These are phyloP conservation scores for Hylodesmum podocarpum DNA, from an alignment of 306 rosid genomes.

Conservation along the genomic window DNA sequence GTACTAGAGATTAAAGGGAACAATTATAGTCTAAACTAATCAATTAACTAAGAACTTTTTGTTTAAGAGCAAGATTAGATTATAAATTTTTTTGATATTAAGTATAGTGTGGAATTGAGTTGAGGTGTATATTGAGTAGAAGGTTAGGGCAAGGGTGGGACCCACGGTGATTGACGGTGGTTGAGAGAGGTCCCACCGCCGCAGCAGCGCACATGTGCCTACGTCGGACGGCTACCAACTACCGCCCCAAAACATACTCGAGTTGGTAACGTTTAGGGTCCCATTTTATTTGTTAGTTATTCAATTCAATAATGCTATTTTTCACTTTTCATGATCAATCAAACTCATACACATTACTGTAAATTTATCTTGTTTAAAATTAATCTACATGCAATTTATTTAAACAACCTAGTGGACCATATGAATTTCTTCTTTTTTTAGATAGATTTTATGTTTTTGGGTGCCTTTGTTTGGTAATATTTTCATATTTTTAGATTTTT, in stretches of 20 bases:
- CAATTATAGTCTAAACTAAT: constrained; percentile 9
- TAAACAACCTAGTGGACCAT: too few relatives aligned
- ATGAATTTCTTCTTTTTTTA: too few relatives aligned
- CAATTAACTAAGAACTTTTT: background rate
- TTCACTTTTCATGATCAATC: too few relatives aligned
- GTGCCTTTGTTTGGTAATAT: too few relatives aligned
- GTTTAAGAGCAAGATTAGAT: background rate
- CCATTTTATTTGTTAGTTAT: background rate
- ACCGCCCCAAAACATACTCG: constrained; percentile 45
- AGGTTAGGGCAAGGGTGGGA: constrained; percentile 24
- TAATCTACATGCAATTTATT: too few relatives aligned
- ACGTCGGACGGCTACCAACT: constrained; percentile 81
- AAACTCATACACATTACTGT: too few relatives aligned
- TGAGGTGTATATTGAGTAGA: background rate
- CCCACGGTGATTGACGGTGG: constrained; percentile 39
- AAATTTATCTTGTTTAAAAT: too few relatives aligned
- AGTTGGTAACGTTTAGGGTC: constrained; percentile 53
- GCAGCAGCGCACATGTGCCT: constrained; percentile 68
- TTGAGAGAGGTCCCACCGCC: constrained; percentile 54
- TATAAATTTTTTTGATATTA: background rate
- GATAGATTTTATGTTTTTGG: too few relatives aligned
- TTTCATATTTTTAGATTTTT: too few relatives aligned
- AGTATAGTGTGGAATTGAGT: background rate
- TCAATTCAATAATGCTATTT: background rate
- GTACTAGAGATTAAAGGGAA: background rate